A percentile compares a stretch with the other conserved stretches of the same genome.
Conservation (phyloP, 306 rosid species). For the Castanea sativa region DNA sequence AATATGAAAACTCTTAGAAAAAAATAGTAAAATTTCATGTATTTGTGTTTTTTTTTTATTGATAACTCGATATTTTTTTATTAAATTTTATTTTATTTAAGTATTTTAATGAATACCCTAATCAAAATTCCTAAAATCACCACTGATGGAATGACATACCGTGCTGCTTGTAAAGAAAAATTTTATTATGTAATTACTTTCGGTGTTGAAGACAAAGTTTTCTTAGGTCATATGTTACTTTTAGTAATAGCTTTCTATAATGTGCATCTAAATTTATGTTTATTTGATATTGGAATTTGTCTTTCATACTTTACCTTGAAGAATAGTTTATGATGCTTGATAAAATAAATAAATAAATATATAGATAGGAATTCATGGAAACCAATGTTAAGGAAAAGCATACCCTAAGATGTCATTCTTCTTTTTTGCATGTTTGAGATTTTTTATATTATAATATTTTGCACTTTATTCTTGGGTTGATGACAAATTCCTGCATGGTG, state of each 20-base stretch:
- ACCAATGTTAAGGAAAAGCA: slow-evolving; percentile 24
- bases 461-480: slow-evolving; percentile 24
- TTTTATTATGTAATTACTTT: too few species aligned
- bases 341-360: too few species aligned
- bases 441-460: slow-evolving; percentile 36
- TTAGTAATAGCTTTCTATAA: neutral
- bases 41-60: too few species aligned
- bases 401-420: slow-evolving; percentile 24
- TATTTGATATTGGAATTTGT: neutral
- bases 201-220: too few species aligned
- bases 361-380: neutral
- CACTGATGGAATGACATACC: too few species aligned
- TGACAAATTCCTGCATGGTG: slow-evolving; percentile 30
- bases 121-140: too few species aligned
- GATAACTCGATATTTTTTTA: too few species aligned
- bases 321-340: neutral
- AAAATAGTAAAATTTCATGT: too few species aligned
- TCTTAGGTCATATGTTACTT: neutral
- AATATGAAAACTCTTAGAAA: too few species aligned
- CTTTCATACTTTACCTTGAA: neutral
- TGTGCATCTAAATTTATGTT: neutral
- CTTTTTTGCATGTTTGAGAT: slow-evolving; percentile 21
- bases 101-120: too few species aligned
- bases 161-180: too few species aligned
- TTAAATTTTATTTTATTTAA: too few species aligned